Evolutionary conservation across 345 rosid genomes (phyloP), one percentile per base, ranked within the genome.

Genomic region (Trapa bicornis): DNA sequence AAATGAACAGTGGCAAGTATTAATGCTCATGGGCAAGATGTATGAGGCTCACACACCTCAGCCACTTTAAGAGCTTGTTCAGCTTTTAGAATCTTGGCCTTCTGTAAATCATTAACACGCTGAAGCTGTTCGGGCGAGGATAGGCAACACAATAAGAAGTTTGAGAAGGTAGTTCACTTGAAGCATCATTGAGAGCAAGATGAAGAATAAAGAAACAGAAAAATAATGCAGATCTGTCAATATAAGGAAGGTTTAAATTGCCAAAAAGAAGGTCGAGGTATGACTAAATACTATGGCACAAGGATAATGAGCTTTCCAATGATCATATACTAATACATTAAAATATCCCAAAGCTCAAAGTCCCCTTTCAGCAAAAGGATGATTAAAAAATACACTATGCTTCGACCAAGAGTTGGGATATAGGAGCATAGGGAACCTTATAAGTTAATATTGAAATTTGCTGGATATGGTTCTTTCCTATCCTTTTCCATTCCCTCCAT

Each of bases 31-130:
- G 38, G 58, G 17, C 48, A 11, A 12, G 17, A 5, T 22, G 63
- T n/a, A n/a, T 8, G 17, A 53, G 12, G 13, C 48, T 63, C 54
- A 37, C 64, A 73, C 77, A 95, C 99, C 94, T 95, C 96, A 65
- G 98, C 97, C 66, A 84, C 78, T 77, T 87, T 86, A 47, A 91
- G 96, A 71, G 98, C 96, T 56, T 94, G 96, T 66, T 95, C 98
- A 61, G 83, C 85, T 83, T 87, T 89, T 32, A 84, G 85, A 62
- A 91, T 82, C 81, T 80, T 85, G 71, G 76, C 80, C 79, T 79
- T 86, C 76, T 89, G 94, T 70, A 86, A 96, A 35, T 85, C 89
- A 67, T 78, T 89, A 65, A 78, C 81, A 80, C 78, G 80, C 79
- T 83, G 82, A 75, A 95, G 89, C 99, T 95, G 87, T 35, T 66